These are phyloP conservation scores for Musa beccarii DNA, from an alignment of 176 grass and related monocot genomes.

Conservation along the genomic window DNA sequence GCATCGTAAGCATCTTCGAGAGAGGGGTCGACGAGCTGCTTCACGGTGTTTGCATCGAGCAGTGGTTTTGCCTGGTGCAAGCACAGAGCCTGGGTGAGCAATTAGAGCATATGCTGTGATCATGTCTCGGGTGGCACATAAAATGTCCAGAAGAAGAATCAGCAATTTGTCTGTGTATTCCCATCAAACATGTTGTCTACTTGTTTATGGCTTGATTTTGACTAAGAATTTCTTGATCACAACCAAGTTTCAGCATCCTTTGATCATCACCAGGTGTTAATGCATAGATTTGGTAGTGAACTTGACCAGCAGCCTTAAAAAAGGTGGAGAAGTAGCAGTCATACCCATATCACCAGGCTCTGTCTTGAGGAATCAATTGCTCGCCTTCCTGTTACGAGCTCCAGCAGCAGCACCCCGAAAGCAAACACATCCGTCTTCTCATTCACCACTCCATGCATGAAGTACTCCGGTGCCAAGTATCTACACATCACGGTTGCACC, in stretches of 20 bases:
- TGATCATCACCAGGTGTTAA: neutral
- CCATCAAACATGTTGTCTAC: too few species aligned
- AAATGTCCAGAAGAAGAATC: too few species aligned
- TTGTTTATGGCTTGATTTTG: neutral
- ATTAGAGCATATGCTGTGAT: too few species aligned
- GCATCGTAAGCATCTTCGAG: slow-evolving; percentile 49
- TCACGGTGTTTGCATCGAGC: slow-evolving; percentile 69
- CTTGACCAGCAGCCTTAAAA: neutral
- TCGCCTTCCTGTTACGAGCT: slow-evolving; percentile 81
- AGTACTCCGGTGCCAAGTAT: slow-evolving; percentile 95
- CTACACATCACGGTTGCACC: slow-evolving; percentile 25
- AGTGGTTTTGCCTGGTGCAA: slow-evolving; percentile 73
- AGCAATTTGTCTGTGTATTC: too few species aligned
- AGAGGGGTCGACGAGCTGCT: slow-evolving; percentile 64
- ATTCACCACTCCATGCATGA: slow-evolving; percentile 94
- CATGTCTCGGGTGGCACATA: too few species aligned
- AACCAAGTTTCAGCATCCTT: neutral
- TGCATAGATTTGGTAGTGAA: too few species aligned
- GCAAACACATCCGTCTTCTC: slow-evolving; percentile 97
- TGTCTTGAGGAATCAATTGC: slow-evolving; percentile 70
- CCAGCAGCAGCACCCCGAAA: slow-evolving; percentile 89
- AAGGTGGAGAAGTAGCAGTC: neutral
- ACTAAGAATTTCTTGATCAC: neutral
- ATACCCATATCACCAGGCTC: slow-evolving; percentile 97
- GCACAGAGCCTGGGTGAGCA: neutral